Conservation (phyloP, 2,329 filamentous ascomycete species). For the Apiospora kogelbergensis region DNA sequence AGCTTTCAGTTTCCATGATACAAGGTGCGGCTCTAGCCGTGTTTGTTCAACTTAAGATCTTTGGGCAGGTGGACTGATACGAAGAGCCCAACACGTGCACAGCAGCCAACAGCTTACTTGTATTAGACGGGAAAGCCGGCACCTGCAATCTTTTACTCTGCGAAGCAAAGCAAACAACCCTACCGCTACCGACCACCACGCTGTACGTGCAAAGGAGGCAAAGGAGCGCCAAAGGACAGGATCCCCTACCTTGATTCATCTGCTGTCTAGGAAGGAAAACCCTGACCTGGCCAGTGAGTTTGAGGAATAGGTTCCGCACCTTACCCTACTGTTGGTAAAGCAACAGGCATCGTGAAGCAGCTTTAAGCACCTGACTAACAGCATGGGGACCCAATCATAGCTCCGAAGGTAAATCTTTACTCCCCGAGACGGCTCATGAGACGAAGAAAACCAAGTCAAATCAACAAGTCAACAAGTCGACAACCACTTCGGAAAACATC, state of each 20-base stretch:
- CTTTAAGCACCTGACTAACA: not conserved
- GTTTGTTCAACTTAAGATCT: not conserved
- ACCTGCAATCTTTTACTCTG: slow-evolving; percentile 1
- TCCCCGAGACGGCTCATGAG: not conserved
- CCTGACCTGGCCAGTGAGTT: not conserved
- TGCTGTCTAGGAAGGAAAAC: not conserved
- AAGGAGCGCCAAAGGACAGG: not conserved
- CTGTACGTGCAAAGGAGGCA: not conserved
- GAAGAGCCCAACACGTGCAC: not conserved
- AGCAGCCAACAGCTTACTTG: not conserved
- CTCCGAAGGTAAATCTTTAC: not conserved
- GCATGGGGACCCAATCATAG: not conserved
- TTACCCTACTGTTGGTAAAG: slow-evolving; percentile 7
- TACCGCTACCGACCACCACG: not conserved
- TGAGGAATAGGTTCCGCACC: not conserved
- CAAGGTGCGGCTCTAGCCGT: slow-evolving; percentile 4
- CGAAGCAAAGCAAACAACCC: not conserved
- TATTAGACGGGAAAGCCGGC: not conserved
- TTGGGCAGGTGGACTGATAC: not conserved
- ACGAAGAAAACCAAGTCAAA: not conserved
- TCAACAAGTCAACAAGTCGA: not conserved
- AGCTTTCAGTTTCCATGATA: not conserved
- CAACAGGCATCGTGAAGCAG: not conserved
- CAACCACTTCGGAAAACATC: not conserved
- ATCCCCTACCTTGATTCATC: not conserved